Conservation (phyloP, 139 green algal species). For the Closterium sp. region DNA sequence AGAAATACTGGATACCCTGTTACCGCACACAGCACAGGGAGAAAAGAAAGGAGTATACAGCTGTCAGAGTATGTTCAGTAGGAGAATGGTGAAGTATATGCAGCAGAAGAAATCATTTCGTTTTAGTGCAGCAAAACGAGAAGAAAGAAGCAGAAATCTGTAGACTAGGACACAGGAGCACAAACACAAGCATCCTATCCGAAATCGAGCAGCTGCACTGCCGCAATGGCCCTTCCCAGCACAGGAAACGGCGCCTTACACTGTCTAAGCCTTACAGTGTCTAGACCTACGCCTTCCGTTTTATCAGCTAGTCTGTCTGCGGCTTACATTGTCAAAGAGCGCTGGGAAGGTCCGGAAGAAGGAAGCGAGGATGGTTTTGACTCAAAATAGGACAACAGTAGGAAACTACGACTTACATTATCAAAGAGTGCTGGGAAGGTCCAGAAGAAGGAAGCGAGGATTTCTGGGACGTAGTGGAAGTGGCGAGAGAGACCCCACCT, state of each 20-base stretch:
- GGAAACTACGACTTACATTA: constrained; percentile 50
- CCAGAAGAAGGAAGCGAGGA: constrained; percentile 71
- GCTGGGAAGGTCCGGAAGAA: constrained; percentile 70
- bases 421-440: constrained; percentile 59
- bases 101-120: constrained; percentile 66
- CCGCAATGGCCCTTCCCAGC: background rate
- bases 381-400: too few species aligned
- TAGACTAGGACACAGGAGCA: background rate
- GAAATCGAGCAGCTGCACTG: background rate
- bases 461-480: constrained; percentile 81
- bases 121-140: background rate
- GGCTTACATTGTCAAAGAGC: constrained; percentile 53
- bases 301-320: too few species aligned
- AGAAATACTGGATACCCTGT: constrained; percentile 63
- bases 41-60: constrained; percentile 56
- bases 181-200: background rate
- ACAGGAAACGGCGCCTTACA: background rate
- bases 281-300: too few species aligned
- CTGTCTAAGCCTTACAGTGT: too few species aligned
- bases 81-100: constrained; percentile 67
- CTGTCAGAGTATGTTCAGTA: constrained; percentile 62
- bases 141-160: background rate
- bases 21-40: background rate
- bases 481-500: constrained; percentile 73
- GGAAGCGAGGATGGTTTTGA: too few species aligned